Percentiles rank a stretch among this genome's conserved stretches.
Evolutionary conservation across 768 basidiomycete genomes (phyloP).

Genomic region (Russula lepida): DNA sequence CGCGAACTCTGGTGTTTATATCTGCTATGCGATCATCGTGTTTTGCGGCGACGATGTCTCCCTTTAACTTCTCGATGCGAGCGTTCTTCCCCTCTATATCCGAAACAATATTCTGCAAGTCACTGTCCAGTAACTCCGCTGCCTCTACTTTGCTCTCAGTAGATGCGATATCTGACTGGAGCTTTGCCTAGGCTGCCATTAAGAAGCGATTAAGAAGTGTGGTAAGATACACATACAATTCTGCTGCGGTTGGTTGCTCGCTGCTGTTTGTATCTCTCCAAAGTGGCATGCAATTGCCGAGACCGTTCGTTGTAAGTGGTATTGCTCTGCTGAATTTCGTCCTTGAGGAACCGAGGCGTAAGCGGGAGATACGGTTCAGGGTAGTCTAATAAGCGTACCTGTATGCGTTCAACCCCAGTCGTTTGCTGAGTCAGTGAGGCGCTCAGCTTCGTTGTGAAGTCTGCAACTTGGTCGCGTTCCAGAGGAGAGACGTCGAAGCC

Average conservation of each 20-base stretch:
- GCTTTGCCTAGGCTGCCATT: conserved; percentile 20
- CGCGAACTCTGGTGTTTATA: conserved; percentile 43
- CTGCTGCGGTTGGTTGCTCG: conserved; percentile 45
- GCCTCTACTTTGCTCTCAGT: conserved; percentile 51
- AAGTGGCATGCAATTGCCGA: conserved; percentile 45
- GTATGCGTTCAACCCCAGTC: conserved; percentile 56
- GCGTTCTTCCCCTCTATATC: conserved; percentile 66
- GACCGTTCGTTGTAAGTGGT: conserved; percentile 60
- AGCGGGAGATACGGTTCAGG: background rate
- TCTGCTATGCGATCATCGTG: conserved; percentile 58
- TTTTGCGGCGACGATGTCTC: conserved; percentile 48
- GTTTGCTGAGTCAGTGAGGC: conserved; percentile 57
- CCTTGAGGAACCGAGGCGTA: conserved; percentile 29
- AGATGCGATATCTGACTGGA: conserved; percentile 41
- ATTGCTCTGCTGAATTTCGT: conserved; percentile 45
- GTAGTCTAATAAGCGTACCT: conserved; percentile 35
- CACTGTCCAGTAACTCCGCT: conserved; percentile 44
- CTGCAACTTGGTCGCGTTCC: conserved; percentile 59
- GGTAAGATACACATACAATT: conserved; percentile 36
- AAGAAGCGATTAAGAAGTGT: background rate
- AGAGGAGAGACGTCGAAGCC: conserved; percentile 67
- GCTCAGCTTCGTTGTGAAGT: conserved; percentile 60
- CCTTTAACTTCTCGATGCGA: conserved; percentile 51
- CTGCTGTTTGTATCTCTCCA: conserved; percentile 48
- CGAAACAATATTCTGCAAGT: conserved; percentile 43